Base-by-base conservation (phyloP, 2,329 filamentous ascomycete genomes). In the Colletotrichum sp. region DNA sequence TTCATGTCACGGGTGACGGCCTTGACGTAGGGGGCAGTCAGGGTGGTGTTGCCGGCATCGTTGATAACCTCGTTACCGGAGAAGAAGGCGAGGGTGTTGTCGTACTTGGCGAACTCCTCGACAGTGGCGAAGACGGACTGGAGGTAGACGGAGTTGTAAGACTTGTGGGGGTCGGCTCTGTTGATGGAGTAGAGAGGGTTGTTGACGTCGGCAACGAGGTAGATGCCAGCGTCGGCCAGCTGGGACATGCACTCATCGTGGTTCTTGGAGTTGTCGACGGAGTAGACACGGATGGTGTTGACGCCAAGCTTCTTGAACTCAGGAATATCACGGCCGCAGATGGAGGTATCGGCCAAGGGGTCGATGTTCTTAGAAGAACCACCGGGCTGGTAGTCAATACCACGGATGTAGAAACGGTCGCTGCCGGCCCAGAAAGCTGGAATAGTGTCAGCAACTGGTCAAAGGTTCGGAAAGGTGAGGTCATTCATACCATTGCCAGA, bases 281-380 rank as follows among this genome's bases (percentile, higher is more conserved):
- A 95, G 90, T 98, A 98, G 77, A 98, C 94, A 85, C 96, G 96
- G 82, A 98, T 90, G 30, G 95, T 96, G 89, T 98, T 98, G 86
- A 98, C 88, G 65, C 96, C 95, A 67, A 98, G 90, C 79, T 95
- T 91, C 88, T 95, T 91, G 92, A 98, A 98, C 83, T 95, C 89
- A 67, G 87, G 86, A 80, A 98, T 94, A 82, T 98, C 95, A 78
- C 96, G 94, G 84, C 91, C 90, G 91, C 96, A 98, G 81, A 89
- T 86, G 5, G 85, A 85, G 28, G 87, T 82, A 80, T 98, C 93
- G 77, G 94, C 93, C 69, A 98, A 93, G 76, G 96, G 95, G 82
- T 98, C 96, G n/a, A 80, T 68, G 79, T 88, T 87, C 76, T 84
- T 84, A 4, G 90, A 88, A 32, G 90, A 89, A 78, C 90, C 91